Evolutionary conservation across 2,329 filamentous ascomycete genomes (phyloP), one percentile per base, ranked within the genome.

Genomic region (Knufia petricola): DNA sequence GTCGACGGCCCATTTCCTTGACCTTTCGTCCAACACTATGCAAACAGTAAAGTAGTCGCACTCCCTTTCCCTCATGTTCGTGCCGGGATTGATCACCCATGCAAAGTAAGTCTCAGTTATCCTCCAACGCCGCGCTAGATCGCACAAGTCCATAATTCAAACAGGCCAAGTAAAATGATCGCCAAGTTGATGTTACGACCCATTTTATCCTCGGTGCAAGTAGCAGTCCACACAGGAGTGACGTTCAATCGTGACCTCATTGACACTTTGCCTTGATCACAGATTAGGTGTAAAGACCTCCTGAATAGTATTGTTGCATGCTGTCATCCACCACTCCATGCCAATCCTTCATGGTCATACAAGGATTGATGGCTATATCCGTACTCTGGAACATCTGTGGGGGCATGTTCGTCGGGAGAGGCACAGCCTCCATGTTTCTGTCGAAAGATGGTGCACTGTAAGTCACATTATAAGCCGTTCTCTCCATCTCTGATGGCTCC

Each of bases 271-370:
- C 6, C 13, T 26, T n/a, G 10, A 23, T 24, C 13, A 12, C 17
- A 9, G n/a, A 20, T 42, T 17, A 42, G 3, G 39, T 42, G 24
- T 26, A 42, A 9, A 42, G 12, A 20, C 39, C 39, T 9, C 28
- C 26, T 20, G 17, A 19, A 15, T 19, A 44, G 15, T 44, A 44
- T 19, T 34, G 41, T 13, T 32, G 41, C 26, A 32, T 32, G 12
- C 23, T 19, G 17, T 44, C 41, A 20, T 44, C 24, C 24, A 15
- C 23, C 12, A 15, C 23, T 4, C 8, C 36, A 21, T 53, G 37
- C 56, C 56, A 58, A 43, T 57, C 53, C 31, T 58, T 56, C 55
- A 59, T 59, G 28, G 54, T 56, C 24, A 58, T 49, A 42, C 52
- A 54, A 12, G 57, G 57, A 37, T 56, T 56, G 47, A 59, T 58